Base-by-base conservation (phyloP, 495 filamentous ascomycete species). In the Alectoria sarmentosa region DNA sequence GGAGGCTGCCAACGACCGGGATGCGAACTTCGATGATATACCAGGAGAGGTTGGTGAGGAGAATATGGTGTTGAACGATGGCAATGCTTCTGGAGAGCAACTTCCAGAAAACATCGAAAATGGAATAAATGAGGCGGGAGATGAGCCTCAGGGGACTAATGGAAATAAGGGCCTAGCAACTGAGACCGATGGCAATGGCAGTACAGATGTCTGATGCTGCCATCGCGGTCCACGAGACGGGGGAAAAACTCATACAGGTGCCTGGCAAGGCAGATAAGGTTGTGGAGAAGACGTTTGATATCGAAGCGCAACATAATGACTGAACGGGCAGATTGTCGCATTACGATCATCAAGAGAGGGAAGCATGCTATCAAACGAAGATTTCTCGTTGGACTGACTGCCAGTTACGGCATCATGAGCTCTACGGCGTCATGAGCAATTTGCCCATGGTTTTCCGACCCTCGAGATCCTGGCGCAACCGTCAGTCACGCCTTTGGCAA, bases 391-490 rank as follows among this genome's bases (percentile, higher is more conserved):
- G 1, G 14, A n/a, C n/a, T n/a, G n/a, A n/a, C n/a, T n/a, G n/a
- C n/a, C n/a, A n/a, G n/a, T n/a, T n/a, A n/a, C n/a, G n/a, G n/a
- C n/a, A n/a, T n/a, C n/a, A n/a, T n/a, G n/a, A n/a, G n/a, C n/a
- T n/a, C n/a, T n/a, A n/a, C 21, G 75, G 76, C 61, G 76, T 77
- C 54, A 82, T 61, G 61, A 83, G 66, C 19, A 72, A 70, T 59
- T 70, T 98, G 21, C 94, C 93, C 41, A 85, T 93, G 0, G 90
- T 91, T 78, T 87, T 88, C 60, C 92, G 77, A 34, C 89, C 83
- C 74, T 95, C 90, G 37, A 98, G 76, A 76, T 97, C 94, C 72
- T 84, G 62, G 59, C 23, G 61, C 32, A 13, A 10, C 38, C 28
- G 28, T 65, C 11, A 64, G 67, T n/a, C 68, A 54, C n/a, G 44